Percentiles rank a stretch among this genome's conserved stretches.
phyloP scores from a whole-genome alignment of 345 rosid genomes.

The Populus euphratica region DNA sequence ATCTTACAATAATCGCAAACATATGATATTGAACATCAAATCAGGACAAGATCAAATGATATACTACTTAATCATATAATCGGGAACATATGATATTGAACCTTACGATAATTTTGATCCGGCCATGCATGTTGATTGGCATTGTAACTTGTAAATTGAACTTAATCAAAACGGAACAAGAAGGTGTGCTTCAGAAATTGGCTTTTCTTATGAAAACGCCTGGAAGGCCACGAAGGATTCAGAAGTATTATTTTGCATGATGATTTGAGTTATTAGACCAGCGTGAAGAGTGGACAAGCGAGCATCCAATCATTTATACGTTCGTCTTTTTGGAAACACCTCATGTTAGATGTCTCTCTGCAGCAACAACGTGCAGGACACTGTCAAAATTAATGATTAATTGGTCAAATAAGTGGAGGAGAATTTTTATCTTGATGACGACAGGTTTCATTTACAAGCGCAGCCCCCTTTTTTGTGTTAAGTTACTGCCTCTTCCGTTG shows the following conservation, averaged over 20 bases:
- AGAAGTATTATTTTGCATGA: not conserved
- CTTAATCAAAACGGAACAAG: not conserved
- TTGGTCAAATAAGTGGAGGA: not conserved
- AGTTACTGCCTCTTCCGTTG: not conserved
- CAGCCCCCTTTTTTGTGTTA: not conserved
- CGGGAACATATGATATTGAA: too few species aligned
- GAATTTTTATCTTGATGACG: not conserved
- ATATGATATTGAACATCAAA: too few species aligned
- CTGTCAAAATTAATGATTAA: not conserved
- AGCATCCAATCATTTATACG: slow-evolving; percentile 41
- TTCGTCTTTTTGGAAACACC: slow-evolving; percentile 23
- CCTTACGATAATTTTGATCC: too few species aligned
- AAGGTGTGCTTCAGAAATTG: not conserved
- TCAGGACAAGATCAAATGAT: too few species aligned
- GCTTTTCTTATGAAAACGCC: not conserved
- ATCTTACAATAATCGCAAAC: not conserved
- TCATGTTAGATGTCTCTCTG: slow-evolving; percentile 30
- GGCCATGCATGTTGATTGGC: too few species aligned
- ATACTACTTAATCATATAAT: too few species aligned
- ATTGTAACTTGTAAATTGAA: too few species aligned
- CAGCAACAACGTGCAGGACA: not conserved
- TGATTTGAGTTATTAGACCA: not conserved
- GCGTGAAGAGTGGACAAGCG: slow-evolving; percentile 36
- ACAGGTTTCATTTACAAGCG: not conserved
- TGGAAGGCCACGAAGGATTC: not conserved